A percentile compares a stretch with the other conserved stretches of the same genome.
These are phyloP conservation scores for Kwoniella sp. DNA, from an alignment of 768 basidiomycete genomes.

Conservation along the genomic window DNA sequence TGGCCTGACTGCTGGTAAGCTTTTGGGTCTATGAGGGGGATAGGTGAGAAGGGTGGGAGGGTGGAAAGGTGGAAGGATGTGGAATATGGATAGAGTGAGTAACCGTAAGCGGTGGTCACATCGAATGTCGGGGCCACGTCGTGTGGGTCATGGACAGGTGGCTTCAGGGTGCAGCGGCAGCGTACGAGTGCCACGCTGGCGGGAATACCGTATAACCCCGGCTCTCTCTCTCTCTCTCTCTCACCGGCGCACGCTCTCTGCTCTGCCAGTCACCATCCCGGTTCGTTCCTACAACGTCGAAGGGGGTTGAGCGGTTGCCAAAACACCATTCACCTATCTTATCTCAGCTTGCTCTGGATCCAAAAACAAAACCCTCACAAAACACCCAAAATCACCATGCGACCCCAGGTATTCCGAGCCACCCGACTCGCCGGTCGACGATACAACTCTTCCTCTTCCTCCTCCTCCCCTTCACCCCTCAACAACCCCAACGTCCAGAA, in stretches of 20 bases:
- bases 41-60: background rate
- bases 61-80: conserved; percentile 17
- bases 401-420: conserved; percentile 24
- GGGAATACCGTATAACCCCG: conserved; percentile 9
- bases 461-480: conserved; percentile 17
- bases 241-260: too few species aligned
- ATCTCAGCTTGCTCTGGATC: too few species aligned
- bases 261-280: too few species aligned
- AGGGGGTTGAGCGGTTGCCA: too few species aligned
- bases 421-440: conserved; percentile 30
- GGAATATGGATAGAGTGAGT: background rate
- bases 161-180: too few species aligned
- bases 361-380: background rate
- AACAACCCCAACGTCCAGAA: conserved; percentile 47
- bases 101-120: too few species aligned
- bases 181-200: conserved; percentile 11
- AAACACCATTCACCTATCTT: too few species aligned
- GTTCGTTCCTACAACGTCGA: too few species aligned
- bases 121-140: too few species aligned
- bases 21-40: background rate
- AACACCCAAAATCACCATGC: conserved; percentile 17
- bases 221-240: background rate
- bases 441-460: conserved; percentile 32
- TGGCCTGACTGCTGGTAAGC: conserved; percentile 7
- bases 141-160: too few species aligned